phyloP scores from a whole-genome alignment of 345 rosid genomes.

The Dovyalis caffra region DNA sequence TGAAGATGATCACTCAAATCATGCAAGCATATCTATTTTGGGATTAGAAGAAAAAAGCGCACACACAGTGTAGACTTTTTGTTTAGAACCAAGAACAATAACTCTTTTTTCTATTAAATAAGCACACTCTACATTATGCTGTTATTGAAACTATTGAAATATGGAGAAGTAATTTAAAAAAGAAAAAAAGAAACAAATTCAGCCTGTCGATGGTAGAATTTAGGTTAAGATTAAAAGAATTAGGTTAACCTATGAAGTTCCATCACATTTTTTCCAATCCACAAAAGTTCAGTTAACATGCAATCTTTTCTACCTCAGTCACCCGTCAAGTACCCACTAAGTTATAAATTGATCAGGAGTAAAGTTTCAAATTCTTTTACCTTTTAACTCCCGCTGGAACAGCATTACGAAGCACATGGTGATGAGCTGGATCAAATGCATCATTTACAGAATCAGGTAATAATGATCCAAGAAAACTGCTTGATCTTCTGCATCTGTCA shows the following conservation, averaged over 20 bases:
- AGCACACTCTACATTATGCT: no score
- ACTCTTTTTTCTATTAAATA: no score
- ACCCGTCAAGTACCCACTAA: neutral
- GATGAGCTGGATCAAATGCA: conserved; percentile 74
- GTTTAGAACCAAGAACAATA: no score
- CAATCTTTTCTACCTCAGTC: no score
- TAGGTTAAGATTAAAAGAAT: no score
- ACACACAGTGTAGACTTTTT: no score
- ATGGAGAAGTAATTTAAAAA: no score
- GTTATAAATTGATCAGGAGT: neutral
- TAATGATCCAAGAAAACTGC: conserved; percentile 70
- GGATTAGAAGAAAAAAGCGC: no score
- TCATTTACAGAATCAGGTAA: conserved; percentile 78
- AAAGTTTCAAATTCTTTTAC: conserved; percentile 30
- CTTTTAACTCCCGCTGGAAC: conserved; percentile 69
- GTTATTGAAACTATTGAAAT: no score
- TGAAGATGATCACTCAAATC: neutral
- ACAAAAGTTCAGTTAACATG: neutral
- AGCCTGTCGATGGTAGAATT: no score
- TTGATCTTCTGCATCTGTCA: conserved; percentile 60
- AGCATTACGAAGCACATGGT: conserved; percentile 73
- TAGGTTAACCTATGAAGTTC: no score
- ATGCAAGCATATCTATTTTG: neutral
- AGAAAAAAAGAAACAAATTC: no score
- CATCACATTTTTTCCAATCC: neutral